Conservation (phyloP, 371 early-diverging fungal genomes). For the Mucor lusitanicus region DNA sequence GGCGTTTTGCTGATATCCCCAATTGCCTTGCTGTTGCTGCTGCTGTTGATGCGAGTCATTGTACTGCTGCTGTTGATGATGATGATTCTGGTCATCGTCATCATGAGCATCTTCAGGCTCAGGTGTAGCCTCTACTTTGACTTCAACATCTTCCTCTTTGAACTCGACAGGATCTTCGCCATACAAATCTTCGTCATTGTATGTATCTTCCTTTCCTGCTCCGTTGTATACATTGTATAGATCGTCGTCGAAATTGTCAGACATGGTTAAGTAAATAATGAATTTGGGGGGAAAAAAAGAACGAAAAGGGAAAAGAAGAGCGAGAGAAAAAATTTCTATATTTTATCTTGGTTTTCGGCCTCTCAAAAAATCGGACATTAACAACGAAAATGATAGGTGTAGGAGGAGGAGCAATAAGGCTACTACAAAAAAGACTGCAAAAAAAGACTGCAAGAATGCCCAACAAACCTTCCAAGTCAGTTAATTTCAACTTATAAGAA, state of each 20-base stretch:
- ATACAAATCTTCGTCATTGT: conserved; percentile 35
- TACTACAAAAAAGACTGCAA: too few species aligned
- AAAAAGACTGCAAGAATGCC: too few species aligned
- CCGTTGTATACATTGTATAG: conserved; percentile 43
- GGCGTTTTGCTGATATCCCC: conserved; percentile 22
- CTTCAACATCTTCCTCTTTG: conserved; percentile 5
- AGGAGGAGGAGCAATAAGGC: too few species aligned
- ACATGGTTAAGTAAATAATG: conserved; percentile 15
- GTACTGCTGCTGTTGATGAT: background rate
- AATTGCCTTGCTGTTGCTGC: conserved; percentile 6
- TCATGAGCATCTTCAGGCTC: background rate
- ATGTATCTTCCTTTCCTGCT: conserved; percentile 32
- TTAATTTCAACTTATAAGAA: too few species aligned
- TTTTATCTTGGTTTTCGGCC: too few species aligned
- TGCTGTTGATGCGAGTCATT: background rate
- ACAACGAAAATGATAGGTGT: too few species aligned
- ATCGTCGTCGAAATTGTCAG: conserved; percentile 47
- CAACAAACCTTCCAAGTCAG: too few species aligned
- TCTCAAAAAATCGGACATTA: too few species aligned
- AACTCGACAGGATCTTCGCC: conserved; percentile 20
- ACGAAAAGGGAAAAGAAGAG: background rate
- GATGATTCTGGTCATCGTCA: background rate
- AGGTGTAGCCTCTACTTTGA: background rate
- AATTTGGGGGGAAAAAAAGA: background rate
- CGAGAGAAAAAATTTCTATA: background rate